Conservation (phyloP, 139 green algal species). For the Tetradesmus obliquus region DNA sequence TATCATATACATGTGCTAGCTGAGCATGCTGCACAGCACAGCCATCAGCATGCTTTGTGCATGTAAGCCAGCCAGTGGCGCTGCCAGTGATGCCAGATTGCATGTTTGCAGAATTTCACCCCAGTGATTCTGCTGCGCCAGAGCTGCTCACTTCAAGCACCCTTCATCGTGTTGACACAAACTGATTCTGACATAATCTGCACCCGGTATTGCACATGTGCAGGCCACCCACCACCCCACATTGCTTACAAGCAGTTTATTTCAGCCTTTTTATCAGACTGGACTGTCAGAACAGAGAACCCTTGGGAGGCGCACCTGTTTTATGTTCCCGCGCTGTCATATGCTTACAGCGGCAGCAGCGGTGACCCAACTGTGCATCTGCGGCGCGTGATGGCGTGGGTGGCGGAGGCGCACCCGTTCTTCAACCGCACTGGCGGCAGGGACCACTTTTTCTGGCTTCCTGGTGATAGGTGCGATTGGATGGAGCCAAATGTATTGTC, state of each 20-base stretch:
- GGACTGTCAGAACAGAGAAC: conserved; percentile 48
- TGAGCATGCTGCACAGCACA: too few relatives aligned
- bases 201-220: neutral
- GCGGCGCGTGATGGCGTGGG: conserved; percentile 12
- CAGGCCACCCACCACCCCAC: conserved; percentile 28
- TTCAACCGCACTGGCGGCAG: conserved; percentile 51
- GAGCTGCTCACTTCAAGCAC: too few relatives aligned
- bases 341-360: conserved; percentile 54
- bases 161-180: too few relatives aligned
- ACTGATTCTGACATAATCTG: too few relatives aligned
- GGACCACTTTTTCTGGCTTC: conserved; percentile 55
- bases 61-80: too few relatives aligned
- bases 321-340: conserved; percentile 50
- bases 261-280: neutral
- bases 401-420: conserved; percentile 33
- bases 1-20: too few relatives aligned
- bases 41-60: too few relatives aligned
- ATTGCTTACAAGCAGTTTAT: conserved; percentile 40
- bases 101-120: too few relatives aligned
- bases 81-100: too few relatives aligned
- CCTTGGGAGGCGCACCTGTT: conserved; percentile 61
- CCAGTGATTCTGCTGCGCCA: too few relatives aligned
- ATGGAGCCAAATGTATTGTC: neutral
- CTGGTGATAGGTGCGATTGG: conserved; percentile 31
- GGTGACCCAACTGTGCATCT: conserved; percentile 43